Evolutionary conservation across 1,139 yeast species (phyloP).

Genomic region (Wickerhamiella infanticola): DNA sequence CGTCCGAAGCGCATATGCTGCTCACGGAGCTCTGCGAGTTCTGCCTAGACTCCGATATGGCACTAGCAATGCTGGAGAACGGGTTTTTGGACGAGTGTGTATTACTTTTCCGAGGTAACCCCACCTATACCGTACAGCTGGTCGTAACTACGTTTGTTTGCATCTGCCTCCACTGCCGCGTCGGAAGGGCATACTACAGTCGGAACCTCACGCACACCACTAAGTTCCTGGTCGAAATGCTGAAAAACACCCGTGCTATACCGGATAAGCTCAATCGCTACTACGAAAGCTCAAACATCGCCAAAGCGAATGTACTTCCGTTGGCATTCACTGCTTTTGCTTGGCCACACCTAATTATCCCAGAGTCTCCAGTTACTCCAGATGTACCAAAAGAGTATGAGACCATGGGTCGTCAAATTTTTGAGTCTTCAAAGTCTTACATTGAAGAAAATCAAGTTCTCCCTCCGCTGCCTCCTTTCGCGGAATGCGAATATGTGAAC

Average conservation of each 20-base stretch:
- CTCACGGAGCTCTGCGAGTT: neutral
- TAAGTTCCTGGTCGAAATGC: neutral
- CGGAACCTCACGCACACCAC: neutral
- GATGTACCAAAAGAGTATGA: neutral
- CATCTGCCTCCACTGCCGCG: neutral
- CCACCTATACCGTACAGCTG: neutral
- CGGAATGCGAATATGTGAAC: neutral
- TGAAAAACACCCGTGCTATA: neutral
- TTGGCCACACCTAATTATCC: neutral
- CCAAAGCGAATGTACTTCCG: neutral
- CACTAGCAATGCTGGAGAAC: neutral
- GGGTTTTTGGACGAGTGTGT: neutral
- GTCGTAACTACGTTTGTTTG: neutral
- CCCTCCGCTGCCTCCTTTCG: neutral
- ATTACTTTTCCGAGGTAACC: neutral
- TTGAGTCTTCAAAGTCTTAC: neutral
- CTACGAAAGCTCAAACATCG: neutral
- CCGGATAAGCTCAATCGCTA: neutral
- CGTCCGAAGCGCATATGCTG: neutral
- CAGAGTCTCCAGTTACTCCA: neutral
- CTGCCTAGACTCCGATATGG: neutral
- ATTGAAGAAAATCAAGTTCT: neutral
- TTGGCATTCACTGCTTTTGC: neutral
- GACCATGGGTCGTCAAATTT: neutral
- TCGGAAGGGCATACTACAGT: neutral